Evolutionary conservation across 768 basidiomycete species (phyloP).

Genomic region (Lactarius vividus): DNA sequence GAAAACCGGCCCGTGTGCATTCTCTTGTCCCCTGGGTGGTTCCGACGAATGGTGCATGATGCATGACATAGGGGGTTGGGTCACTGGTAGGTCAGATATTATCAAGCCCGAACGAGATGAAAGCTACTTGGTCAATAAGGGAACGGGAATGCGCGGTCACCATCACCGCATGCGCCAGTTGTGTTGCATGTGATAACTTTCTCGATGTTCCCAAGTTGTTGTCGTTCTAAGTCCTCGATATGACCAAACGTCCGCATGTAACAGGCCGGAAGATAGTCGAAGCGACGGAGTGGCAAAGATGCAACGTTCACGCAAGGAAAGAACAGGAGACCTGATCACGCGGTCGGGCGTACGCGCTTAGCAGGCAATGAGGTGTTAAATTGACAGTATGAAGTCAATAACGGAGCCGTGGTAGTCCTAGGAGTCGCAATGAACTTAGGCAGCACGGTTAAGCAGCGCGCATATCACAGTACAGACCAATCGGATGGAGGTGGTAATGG

Average conservation of each 20-base stretch:
- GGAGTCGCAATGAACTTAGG: not conserved
- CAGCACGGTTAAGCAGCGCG: not conserved
- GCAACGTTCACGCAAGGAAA: not conserved
- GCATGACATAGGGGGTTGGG: not conserved
- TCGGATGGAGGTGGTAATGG: not conserved
- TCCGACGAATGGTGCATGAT: not conserved
- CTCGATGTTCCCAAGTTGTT: not conserved
- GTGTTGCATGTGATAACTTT: not conserved
- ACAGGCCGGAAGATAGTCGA: not conserved
- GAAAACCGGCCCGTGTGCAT: not conserved
- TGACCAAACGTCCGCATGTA: not conserved
- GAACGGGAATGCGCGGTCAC: not conserved
- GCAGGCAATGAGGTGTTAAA: not conserved
- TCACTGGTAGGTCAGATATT: not conserved
- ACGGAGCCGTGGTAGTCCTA: not conserved
- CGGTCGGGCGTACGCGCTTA: not conserved
- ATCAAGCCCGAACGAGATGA: not conserved
- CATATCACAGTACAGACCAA: not conserved
- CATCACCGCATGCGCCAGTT: not conserved
- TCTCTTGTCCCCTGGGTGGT: too few relatives aligned
- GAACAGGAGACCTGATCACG: constrained; percentile 5
- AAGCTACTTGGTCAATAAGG: not conserved
- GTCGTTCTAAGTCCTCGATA: not conserved
- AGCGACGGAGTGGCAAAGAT: not conserved
- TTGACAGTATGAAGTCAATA: not conserved